Base-by-base conservation (phyloP, 2,329 filamentous ascomycete species). In the Purpureocillium lavendulum region DNA sequence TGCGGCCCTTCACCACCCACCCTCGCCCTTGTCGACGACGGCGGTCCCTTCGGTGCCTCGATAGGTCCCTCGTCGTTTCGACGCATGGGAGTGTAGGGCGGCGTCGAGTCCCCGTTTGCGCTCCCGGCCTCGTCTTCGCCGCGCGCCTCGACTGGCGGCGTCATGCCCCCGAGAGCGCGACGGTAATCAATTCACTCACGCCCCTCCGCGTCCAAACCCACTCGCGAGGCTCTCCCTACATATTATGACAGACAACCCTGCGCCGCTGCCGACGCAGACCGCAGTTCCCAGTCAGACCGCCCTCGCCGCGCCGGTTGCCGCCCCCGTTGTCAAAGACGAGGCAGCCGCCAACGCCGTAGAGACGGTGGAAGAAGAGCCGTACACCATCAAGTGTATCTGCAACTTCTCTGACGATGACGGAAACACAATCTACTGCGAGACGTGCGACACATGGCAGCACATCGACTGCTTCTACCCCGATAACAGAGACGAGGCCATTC, bases 331-430 rank as follows among this genome's bases (percentile, higher is more conserved):
- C 51, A 60, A 59, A 40, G 61, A 67, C 48, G 64, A 70, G 58
- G 57, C 57, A 44, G 51, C 60, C 42, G 62, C 61, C 41, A 70
- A 18, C 31, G 38, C 70, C 62, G 61, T 63, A 50, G 73, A 82
- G 63, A 60, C 64, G 41, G 64, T 60, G 44, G 79, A 82, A 54
- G 84, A 89, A 64, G 84, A 90, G 63, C 84, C 84, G 14, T 94
- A 94, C 62, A 94, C 87, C 43, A 96, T 97, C 69, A 95, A 94
- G 72, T 98, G 92, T 75, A 94, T 97, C 53, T 98, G 92, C 67
- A 81, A 81, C 60, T 96, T 84, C 64, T 70, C 80, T 60, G 88
- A 94, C 69, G 92, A 98, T 71, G 92, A 98, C 70, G 92, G 92
- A 64, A 90, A 87, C 64, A 98, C 92, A 44, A 94, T 98, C 46